A percentile compares a stretch with the other conserved stretches of the same genome.
These are phyloP conservation scores for Calocera cornea DNA, from an alignment of 768 basidiomycete species.

Conservation along the genomic window DNA sequence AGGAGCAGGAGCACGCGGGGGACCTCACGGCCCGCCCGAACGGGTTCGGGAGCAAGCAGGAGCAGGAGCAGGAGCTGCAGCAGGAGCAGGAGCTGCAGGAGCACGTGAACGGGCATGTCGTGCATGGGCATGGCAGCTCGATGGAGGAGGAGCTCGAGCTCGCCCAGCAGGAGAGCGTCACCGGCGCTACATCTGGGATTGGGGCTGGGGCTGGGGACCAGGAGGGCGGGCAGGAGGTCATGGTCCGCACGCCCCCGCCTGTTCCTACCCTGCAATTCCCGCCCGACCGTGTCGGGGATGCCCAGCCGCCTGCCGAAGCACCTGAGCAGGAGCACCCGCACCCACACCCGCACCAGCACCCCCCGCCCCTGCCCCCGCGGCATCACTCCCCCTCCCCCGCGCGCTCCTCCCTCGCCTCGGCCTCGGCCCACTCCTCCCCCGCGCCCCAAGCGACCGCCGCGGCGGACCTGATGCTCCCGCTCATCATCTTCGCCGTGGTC, in stretches of 20 bases:
- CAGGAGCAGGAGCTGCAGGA: constrained; percentile 1
- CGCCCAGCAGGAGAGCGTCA: not conserved
- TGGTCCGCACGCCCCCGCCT: not conserved
- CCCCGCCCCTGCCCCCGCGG: constrained; percentile 6
- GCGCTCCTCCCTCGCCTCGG: too few species aligned
- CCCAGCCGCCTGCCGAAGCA: not conserved
- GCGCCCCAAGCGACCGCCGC: not conserved
- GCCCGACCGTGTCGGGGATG: not conserved
- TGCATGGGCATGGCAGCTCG: not conserved
- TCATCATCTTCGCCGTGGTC: constrained; percentile 89
- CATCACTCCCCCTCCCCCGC: not conserved
- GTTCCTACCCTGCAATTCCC: not conserved
- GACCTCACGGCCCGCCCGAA: not conserved
- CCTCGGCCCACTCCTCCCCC: too few species aligned
- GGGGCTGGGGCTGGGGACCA: not conserved
- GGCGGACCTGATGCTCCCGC: constrained; percentile 80
- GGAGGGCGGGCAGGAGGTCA: not conserved
- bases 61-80: not conserved
- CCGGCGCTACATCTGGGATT: not conserved
- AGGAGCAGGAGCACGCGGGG: not conserved
- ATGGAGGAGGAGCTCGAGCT: not conserved
- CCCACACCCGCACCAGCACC: not conserved
- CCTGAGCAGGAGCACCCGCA: not conserved
- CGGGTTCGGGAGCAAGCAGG: too few species aligned
- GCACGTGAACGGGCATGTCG: not conserved